phyloP scores from a whole-genome alignment of 768 basidiomycete genomes.

The Leccinum disarticulatum region DNA sequence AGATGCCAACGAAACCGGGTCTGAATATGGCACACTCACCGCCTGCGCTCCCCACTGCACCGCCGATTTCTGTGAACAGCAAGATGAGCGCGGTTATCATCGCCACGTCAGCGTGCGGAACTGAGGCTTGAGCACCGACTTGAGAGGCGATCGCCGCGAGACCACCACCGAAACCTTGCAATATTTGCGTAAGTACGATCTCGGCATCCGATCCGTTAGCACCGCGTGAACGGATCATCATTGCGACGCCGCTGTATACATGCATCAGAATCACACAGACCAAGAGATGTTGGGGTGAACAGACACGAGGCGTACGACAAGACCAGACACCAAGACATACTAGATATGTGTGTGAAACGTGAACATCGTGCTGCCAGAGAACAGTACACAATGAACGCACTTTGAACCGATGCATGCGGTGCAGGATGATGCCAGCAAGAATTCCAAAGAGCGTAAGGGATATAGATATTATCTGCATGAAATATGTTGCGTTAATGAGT shows the following conservation, averaged over 20 bases:
- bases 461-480: slow-evolving; percentile 58
- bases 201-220: slow-evolving; percentile 53
- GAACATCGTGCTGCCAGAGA: background rate
- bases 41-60: slow-evolving; percentile 61
- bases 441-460: slow-evolving; percentile 65
- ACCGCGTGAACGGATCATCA: slow-evolving; percentile 73
- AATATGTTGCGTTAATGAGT: slow-evolving; percentile 59
- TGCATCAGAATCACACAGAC: background rate
- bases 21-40: slow-evolving; percentile 37
- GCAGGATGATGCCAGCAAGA: slow-evolving; percentile 56
- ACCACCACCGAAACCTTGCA: slow-evolving; percentile 76
- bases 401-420: slow-evolving; percentile 54
- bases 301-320: slow-evolving; percentile 54
- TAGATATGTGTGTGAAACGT: slow-evolving; percentile 15
- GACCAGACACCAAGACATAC: slow-evolving; percentile 54
- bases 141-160: slow-evolving; percentile 57
- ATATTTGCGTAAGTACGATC: slow-evolving; percentile 64
- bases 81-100: slow-evolving; percentile 66
- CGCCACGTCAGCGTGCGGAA: slow-evolving; percentile 63
- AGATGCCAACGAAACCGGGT: background rate
- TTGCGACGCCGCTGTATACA: slow-evolving; percentile 50
- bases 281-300: slow-evolving; percentile 9
- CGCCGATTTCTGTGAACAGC: slow-evolving; percentile 69
- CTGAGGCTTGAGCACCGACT: slow-evolving; percentile 65
- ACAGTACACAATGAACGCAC: slow-evolving; percentile 23